Conservation (phyloP, 257 asterid species). For the Cinchona pubescens region DNA sequence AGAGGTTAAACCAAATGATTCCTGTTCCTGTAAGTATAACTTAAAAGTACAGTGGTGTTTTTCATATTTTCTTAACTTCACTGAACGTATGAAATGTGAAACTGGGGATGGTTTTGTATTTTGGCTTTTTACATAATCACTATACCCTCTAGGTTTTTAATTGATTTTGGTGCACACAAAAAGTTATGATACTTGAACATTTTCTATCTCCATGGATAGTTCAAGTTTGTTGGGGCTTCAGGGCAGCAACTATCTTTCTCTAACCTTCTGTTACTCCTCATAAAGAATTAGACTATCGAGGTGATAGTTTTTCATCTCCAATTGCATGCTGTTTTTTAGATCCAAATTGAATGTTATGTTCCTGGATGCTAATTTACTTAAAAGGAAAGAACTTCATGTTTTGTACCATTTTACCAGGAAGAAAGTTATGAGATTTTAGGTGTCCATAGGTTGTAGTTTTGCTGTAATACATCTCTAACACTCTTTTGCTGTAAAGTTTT, state of each 20-base stretch:
- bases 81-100: not conserved
- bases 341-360: not conserved
- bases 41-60: slow-evolving; percentile 2
- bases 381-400: not conserved
- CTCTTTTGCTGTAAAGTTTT: not conserved
- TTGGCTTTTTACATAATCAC: not conserved
- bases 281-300: not conserved
- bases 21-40: slow-evolving; percentile 69
- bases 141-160: not conserved
- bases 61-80: not conserved
- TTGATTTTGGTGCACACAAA: not conserved
- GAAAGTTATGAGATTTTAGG: not conserved
- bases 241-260: not conserved
- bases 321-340: not conserved
- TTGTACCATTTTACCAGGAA: not conserved
- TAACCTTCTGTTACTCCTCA: not conserved
- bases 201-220: not conserved
- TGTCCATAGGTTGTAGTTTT: not conserved
- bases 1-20: slow-evolving; percentile 73
- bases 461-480: not conserved
- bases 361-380: not conserved
- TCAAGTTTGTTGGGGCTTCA: not conserved
- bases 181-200: not conserved
- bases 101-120: not conserved
- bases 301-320: not conserved